Base-by-base conservation (phyloP, 2,329 filamentous ascomycete genomes). In the Monilinia polystroma region DNA sequence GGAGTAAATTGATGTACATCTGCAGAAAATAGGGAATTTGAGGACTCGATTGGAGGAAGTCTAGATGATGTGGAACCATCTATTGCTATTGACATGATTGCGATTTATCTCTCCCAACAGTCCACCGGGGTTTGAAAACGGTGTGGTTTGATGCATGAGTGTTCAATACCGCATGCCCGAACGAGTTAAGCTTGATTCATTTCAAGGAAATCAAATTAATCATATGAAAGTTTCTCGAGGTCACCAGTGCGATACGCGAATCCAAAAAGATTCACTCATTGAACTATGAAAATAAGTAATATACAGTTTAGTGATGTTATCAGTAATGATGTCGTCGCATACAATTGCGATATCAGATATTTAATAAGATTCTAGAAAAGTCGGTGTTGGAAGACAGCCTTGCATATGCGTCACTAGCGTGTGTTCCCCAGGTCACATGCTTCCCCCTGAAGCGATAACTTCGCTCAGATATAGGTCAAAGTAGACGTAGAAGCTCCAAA, bases 321-420 rank as follows among this genome's bases (percentile, higher is more conserved):
- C 49, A 47, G 38, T 38, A 18, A 51, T 38, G 18, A 53, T 16
- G 32, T 52, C 4, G 29, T 52, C 23, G 47, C 47, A 41, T 41
- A 41, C 4, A 63, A 5, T 6, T n/a, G 26, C 16, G 26, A 32
- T 59, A n/a, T n/a, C 32, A 35, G 6, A 35, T 35, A 35, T 5
- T 35, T n/a, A 56, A 4, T 52, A 16, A 29, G 59, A 38, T 63
- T 26, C 38, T 56, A 35, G 43, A 57, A 64, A 56, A 57, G 35
- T 47, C 20, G 23, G 29, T 57, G 26, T 64, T 47, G 18, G 32
- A 26, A 35, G 43, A 32, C n/a, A 35, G n/a, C 52, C 38, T 58
- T 64, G 63, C 41, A 62, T 18, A 38, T 38, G 58, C 47, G 57
- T 58, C 20, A 51, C 54, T 58, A 58, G 53, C 45, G 45, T 38